These are phyloP conservation scores for Macroventuria anomochaeta DNA, from an alignment of 2,329 filamentous ascomycete species.

Conservation along the genomic window DNA sequence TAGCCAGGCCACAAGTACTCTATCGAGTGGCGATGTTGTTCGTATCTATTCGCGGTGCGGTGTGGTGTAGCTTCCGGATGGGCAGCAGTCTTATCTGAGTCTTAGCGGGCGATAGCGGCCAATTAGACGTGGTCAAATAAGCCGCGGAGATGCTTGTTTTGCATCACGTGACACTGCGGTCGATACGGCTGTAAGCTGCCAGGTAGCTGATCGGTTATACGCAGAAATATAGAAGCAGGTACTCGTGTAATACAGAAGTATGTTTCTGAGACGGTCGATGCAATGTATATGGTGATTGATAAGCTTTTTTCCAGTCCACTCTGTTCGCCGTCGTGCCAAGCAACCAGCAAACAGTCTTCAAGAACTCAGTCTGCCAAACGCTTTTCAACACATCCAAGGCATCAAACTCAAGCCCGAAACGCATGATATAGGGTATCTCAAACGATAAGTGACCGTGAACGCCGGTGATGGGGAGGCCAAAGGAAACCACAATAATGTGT, in stretches of 20 bases:
- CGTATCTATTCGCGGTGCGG: conserved; percentile 16
- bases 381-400: background rate
- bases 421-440: conserved; percentile 11
- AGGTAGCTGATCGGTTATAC: background rate
- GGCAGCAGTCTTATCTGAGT: conserved; percentile 10
- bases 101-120: background rate
- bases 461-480: background rate
- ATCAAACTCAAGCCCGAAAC: conserved; percentile 4
- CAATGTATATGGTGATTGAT: background rate
- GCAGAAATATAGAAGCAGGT: background rate
- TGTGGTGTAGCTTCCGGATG: conserved; percentile 8
- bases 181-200: background rate
- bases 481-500: background rate
- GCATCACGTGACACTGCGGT: conserved; percentile 2
- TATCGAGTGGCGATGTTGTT: conserved; percentile 7
- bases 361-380: background rate
- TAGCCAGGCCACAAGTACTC: conserved; percentile 4
- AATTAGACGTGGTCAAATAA: background rate
- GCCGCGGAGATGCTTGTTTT: conserved; percentile 15
- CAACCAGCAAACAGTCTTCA: background rate
- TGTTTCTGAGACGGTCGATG: background rate
- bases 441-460: background rate
- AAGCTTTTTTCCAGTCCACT: background rate
- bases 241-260: background rate
- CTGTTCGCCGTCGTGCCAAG: background rate